Evolutionary conservation across 768 basidiomycete genomes (phyloP).

Genomic region (Kwoniella europaea): DNA sequence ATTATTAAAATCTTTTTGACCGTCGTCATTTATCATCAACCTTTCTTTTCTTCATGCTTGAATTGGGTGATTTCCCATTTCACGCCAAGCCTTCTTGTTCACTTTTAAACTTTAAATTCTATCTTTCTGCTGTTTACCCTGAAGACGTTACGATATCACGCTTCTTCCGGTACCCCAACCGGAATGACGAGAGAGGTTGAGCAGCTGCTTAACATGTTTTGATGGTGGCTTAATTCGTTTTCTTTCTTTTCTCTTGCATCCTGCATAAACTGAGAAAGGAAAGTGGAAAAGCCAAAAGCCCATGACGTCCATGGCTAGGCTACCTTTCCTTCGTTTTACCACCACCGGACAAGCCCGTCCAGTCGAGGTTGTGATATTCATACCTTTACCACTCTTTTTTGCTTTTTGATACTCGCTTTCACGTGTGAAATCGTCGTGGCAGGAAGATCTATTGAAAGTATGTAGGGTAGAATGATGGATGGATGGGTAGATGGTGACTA

Average conservation of each 20-base stretch:
- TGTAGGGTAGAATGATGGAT: neutral
- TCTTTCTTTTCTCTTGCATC: neutral
- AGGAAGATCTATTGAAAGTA: neutral
- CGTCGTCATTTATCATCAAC: neutral
- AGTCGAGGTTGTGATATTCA: neutral
- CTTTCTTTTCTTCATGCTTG: neutral
- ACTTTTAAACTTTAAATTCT: conserved; percentile 8
- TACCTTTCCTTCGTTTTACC: neutral
- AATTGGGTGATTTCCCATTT: neutral
- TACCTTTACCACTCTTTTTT: neutral
- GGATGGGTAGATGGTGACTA: neutral
- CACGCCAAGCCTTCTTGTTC: conserved; percentile 10
- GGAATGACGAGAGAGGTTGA: conserved; percentile 14
- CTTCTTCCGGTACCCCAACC: conserved; percentile 9
- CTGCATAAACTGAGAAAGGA: neutral
- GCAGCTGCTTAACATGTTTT: neutral
- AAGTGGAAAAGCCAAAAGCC: conserved; percentile 2
- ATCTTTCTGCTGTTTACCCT: neutral
- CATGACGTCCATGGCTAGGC: conserved; percentile 2
- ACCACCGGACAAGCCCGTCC: conserved; percentile 5
- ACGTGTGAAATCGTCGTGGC: conserved; percentile 12
- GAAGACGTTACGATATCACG: neutral
- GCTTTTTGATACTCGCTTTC: neutral
- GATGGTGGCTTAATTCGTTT: conserved; percentile 5
- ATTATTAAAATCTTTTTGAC: too few species aligned